Percentiles rank a stretch among this genome's conserved stretches.
Conservation (phyloP, 2,329 filamentous ascomycete genomes). For the Trichoderma atrobrunneum region DNA sequence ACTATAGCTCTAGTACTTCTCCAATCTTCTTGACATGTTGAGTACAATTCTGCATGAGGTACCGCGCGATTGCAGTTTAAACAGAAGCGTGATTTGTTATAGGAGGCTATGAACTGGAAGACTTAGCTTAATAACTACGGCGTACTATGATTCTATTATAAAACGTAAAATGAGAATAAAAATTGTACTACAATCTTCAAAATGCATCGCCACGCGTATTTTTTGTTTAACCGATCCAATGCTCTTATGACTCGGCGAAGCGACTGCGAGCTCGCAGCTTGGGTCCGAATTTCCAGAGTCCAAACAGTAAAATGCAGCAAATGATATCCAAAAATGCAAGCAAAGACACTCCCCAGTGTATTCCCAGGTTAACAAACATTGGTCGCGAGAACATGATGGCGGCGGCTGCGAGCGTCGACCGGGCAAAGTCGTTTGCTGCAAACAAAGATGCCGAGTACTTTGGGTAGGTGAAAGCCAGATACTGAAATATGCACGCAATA, state of each 20-base stretch:
- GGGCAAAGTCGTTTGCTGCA: not conserved
- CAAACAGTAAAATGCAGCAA: not conserved
- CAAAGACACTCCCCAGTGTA: not conserved
- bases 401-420: not conserved
- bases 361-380: not conserved
- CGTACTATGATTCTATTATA: rapidly evolving
- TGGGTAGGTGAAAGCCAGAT: not conserved
- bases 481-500: not conserved
- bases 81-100: no score
- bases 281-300: not conserved
- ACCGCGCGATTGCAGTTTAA: no score
- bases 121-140: no score
- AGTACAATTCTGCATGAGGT: no score
- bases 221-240: not conserved
- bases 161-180: not conserved
- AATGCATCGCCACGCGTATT: not conserved
- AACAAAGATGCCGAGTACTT: not conserved
- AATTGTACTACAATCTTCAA: not conserved
- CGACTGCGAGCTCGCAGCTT: not conserved
- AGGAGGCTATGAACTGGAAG: not conserved
- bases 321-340: not conserved
- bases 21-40: no score
- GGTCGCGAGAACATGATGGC: not conserved
- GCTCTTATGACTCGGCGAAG: not conserved
- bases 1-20: no score